A percentile compares a stretch with the other conserved stretches of the same genome.
phyloP scores from a whole-genome alignment of 148 eudicot genomes.

The Spergularia bocconei region DNA sequence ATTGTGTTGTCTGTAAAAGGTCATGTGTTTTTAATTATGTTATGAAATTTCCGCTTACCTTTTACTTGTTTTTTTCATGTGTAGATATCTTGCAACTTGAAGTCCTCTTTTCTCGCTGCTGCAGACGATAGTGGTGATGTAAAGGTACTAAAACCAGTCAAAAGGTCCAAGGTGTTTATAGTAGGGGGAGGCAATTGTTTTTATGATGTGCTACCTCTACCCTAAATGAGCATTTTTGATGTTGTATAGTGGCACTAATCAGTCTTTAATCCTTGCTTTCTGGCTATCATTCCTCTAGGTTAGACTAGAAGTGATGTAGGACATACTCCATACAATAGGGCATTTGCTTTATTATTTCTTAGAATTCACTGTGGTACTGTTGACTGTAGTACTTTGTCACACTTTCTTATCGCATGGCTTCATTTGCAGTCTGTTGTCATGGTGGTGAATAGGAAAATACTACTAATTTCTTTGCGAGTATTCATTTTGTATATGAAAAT shows the following conservation, averaged over 20 bases:
- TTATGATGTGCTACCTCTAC: neutral
- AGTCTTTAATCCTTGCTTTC: neutral
- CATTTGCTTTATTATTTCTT: neutral
- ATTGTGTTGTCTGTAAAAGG: neutral
- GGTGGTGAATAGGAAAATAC: neutral
- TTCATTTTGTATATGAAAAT: neutral
- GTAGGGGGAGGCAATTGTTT: neutral
- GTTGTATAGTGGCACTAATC: neutral
- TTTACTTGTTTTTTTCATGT: conserved; percentile 17
- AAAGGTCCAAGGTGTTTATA: neutral
- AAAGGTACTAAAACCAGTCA: conserved; percentile 48
- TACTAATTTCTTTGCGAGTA: neutral
- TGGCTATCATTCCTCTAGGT: too few species aligned
- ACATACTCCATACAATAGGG: neutral
- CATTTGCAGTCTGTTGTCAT: neutral
- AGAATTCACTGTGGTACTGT: neutral
- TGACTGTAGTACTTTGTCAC: neutral
- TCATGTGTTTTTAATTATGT: neutral
- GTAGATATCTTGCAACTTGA: conserved; percentile 78
- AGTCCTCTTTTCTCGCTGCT: conserved; percentile 88
- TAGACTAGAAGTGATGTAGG: too few species aligned
- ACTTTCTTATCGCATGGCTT: neutral
- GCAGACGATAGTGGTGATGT: conserved; percentile 96
- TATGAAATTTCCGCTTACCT: neutral
- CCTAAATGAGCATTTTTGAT: neutral